Conservation (phyloP, 805 yeast genomes). For the Schizosaccharomyces octosporus region DNA sequence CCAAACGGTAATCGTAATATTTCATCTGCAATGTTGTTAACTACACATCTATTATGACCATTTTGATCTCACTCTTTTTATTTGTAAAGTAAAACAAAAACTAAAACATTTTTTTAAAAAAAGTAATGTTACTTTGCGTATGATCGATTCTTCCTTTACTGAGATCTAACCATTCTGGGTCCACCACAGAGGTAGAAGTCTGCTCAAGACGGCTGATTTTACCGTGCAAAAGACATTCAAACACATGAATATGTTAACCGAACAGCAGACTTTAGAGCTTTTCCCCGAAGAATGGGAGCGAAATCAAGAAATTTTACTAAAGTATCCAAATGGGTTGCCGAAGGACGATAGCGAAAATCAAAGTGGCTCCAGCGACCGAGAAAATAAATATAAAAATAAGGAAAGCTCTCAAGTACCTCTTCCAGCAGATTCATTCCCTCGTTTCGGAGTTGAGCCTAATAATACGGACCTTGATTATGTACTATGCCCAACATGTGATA, state of each 20-base stretch:
- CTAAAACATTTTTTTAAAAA: too few species aligned
- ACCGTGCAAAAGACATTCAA: not conserved
- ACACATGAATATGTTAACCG: not conserved
- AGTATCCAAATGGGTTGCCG: not conserved
- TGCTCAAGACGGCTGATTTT: too few species aligned
- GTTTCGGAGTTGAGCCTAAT: not conserved
- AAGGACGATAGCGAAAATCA: not conserved
- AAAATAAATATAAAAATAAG: not conserved
- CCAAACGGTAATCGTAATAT: too few species aligned
- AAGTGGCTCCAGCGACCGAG: not conserved
- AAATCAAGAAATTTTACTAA: not conserved
- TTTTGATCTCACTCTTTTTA: too few species aligned
- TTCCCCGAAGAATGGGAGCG: not conserved
- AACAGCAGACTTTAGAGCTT: not conserved
- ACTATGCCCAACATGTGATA: not conserved
- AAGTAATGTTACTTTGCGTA: too few species aligned
- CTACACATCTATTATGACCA: too few species aligned
- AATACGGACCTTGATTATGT: not conserved
- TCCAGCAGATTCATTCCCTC: not conserved
- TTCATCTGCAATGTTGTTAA: too few species aligned
- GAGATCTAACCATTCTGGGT: too few species aligned
- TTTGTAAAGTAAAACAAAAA: too few species aligned
- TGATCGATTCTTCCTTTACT: too few species aligned
- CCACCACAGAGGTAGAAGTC: too few species aligned
- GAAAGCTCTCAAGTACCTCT: not conserved